These are phyloP conservation scores for Linnemannia schmuckeri DNA, from an alignment of 192 early-diverging fungal species.

Conservation along the genomic window DNA sequence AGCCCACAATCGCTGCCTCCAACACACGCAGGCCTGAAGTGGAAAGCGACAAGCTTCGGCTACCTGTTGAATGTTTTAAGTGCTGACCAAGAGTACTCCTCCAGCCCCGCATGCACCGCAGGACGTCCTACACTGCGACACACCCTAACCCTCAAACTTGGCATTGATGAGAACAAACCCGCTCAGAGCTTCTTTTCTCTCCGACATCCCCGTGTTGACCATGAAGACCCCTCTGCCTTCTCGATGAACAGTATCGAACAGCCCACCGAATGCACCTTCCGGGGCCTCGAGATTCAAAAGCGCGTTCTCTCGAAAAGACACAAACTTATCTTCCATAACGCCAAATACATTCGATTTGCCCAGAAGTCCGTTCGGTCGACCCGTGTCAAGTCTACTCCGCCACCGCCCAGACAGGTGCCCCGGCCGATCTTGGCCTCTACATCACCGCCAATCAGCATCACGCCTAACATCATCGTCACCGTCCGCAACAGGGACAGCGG, in stretches of 20 bases:
- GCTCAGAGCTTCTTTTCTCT: background rate
- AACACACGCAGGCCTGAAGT: background rate
- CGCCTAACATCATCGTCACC: too few species aligned
- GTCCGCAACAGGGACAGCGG: too few species aligned
- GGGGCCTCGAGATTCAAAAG: background rate
- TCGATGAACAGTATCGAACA: background rate
- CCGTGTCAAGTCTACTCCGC: too few species aligned
- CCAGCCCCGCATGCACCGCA: background rate
- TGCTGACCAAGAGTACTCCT: background rate
- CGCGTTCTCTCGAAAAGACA: background rate
- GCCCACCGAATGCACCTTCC: background rate
- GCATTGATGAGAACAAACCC: background rate
- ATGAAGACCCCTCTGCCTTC: background rate
- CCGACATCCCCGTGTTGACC: background rate
- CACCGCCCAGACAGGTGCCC: too few species aligned
- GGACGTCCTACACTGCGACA: background rate
- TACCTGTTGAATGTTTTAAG: background rate
- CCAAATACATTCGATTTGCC: background rate
- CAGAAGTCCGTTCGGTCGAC: background rate
- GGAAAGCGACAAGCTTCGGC: background rate
- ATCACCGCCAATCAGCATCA: too few species aligned
- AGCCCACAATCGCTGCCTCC: background rate
- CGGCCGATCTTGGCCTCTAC: too few species aligned
- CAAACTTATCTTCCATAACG: background rate
- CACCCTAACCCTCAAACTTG: background rate